These are phyloP conservation scores for Castanea sativa DNA, from an alignment of 306 rosid genomes.

Conservation along the genomic window DNA sequence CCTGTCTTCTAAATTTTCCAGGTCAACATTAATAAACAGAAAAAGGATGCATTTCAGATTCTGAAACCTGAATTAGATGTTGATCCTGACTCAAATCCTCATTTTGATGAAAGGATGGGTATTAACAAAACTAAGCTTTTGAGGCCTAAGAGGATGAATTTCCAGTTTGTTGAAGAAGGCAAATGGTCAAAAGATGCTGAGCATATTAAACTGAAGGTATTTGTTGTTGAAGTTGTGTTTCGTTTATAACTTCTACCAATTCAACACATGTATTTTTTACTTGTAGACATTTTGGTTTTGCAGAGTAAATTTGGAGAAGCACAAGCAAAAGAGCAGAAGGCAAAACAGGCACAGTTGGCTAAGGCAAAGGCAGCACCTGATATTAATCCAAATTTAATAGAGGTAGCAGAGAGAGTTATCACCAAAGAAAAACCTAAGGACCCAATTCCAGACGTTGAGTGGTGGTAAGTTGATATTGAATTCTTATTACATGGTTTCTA, in stretches of 20 bases:
- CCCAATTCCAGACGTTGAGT: conserved; percentile 86
- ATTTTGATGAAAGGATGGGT: conserved; percentile 81
- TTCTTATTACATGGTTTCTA: neutral
- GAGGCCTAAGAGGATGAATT: conserved; percentile 83
- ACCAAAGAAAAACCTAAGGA: conserved; percentile 84
- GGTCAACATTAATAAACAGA: conserved; percentile 96
- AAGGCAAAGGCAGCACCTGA: conserved; percentile 97
- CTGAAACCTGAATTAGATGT: conserved; percentile 84
- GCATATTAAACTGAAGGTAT: conserved; percentile 76
- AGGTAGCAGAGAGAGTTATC: conserved; percentile 78
- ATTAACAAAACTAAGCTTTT: conserved; percentile 72
- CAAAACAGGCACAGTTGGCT: conserved; percentile 88
- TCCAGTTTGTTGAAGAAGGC: conserved; percentile 91
- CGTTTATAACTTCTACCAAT: neutral
- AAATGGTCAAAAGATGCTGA: conserved; percentile 97
- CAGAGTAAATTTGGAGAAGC: conserved; percentile 98
- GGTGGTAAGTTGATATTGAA: conserved; percentile 73
- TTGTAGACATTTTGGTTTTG: conserved; percentile 13
- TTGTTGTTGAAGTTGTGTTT: neutral
- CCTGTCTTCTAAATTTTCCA: conserved; percentile 33
- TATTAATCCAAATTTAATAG: conserved; percentile 92
- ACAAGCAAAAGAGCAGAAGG: conserved; percentile 95
- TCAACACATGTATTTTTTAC: conserved; percentile 8
- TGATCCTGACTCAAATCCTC: conserved; percentile 84
- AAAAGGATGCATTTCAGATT: conserved; percentile 90